phyloP scores from a whole-genome alignment of 1,284 basidiomycete genomes.

The Cryptococcus depauperatus region DNA sequence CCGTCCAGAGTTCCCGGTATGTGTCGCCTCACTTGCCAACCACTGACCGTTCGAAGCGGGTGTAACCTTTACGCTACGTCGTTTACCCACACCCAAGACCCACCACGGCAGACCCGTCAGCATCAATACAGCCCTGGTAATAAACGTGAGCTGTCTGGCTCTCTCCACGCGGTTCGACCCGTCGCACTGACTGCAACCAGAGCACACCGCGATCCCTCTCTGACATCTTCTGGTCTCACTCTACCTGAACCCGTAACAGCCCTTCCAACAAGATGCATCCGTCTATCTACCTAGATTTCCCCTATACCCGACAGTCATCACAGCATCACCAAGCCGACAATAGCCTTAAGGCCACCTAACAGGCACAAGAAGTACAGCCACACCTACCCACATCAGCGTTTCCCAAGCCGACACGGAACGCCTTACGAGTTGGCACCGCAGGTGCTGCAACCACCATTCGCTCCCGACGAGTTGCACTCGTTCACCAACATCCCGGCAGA shows the following conservation, averaged over 20 bases:
- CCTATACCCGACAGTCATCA: no score
- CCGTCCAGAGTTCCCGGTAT: conserved; percentile 70
- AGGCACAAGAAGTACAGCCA: conserved; percentile 7
- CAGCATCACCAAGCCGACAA: no score
- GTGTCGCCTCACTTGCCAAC: no score
- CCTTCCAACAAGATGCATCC: no score
- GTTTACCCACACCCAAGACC: neutral
- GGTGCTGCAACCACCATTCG: conserved; percentile 10
- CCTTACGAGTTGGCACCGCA: conserved; percentile 12
- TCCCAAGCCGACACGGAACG: neutral
- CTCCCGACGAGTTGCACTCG: conserved; percentile 12
- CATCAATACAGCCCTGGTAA: neutral
- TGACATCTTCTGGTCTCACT: no score
- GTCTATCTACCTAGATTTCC: no score
- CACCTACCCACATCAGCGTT: conserved; percentile 3
- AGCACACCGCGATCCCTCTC: neutral
- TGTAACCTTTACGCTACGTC: neutral
- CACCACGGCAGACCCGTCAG: neutral
- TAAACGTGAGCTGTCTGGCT: no score
- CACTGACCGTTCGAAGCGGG: no score
- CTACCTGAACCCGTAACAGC: no score
- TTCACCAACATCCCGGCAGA: conserved; percentile 10
- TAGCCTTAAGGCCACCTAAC: conserved; percentile 9
- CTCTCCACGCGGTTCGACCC: no score
- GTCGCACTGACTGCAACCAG: no score